These are phyloP conservation scores for Boletus vinaceobasis DNA, from an alignment of 768 basidiomycete genomes.

Conservation along the genomic window DNA sequence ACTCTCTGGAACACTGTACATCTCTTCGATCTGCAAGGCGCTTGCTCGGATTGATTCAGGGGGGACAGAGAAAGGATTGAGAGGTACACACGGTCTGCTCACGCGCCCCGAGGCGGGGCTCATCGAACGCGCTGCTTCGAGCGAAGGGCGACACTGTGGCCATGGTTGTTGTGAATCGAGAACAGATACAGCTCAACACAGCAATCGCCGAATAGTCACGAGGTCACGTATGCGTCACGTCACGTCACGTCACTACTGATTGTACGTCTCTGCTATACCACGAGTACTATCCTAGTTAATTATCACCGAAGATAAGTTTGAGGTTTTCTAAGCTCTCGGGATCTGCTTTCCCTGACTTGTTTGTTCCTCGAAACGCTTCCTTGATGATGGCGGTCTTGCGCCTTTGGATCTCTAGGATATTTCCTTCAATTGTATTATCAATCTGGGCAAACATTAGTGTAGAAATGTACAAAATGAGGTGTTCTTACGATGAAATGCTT, in stretches of 20 bases:
- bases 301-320: slow-evolving; percentile 36
- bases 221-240: slow-evolving; percentile 17
- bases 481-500: slow-evolving; percentile 75
- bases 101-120: slow-evolving; percentile 44
- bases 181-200: slow-evolving; percentile 17
- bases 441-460: slow-evolving; percentile 41
- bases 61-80: slow-evolving; percentile 2
- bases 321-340: slow-evolving; percentile 78
- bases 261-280: no score
- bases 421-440: slow-evolving; percentile 71
- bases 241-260: slow-evolving; percentile 48
- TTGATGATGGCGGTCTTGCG: slow-evolving; percentile 85
- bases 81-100: slow-evolving; percentile 52
- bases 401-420: slow-evolving; percentile 79
- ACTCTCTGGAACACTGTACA: slow-evolving; percentile 96
- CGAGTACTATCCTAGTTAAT: slow-evolving; percentile 38
- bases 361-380: slow-evolving; percentile 70
- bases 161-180: slow-evolving; percentile 28
- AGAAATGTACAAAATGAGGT: not conserved
- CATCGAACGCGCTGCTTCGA: slow-evolving; percentile 56
- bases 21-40: slow-evolving; percentile 80
- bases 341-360: slow-evolving; percentile 44
- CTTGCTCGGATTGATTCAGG: slow-evolving; percentile 35
- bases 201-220: slow-evolving; percentile 17
- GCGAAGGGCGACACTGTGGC: slow-evolving; percentile 55